Conservation (phyloP, 148 eudicot genomes). For the Chenopodium quinoa region DNA sequence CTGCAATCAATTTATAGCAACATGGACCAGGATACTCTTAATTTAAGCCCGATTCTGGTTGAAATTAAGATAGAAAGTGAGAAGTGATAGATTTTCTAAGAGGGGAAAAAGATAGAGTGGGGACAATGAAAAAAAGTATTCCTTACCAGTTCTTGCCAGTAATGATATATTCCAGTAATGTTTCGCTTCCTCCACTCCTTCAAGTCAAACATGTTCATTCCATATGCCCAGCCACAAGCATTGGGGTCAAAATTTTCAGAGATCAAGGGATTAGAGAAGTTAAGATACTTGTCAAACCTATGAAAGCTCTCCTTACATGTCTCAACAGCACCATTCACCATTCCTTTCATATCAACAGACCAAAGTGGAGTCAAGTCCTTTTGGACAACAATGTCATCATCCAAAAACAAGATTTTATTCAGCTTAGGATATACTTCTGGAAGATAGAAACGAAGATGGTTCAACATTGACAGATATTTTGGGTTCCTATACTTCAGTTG, state of each 20-base stretch:
- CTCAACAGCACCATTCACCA: conserved; percentile 99
- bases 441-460: conserved; percentile 97
- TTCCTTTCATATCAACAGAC: conserved; percentile 81
- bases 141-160: conserved; percentile 89
- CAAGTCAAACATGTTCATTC: conserved; percentile 97
- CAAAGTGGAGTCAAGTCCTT: conserved; percentile 94
- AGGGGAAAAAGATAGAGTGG: neutral
- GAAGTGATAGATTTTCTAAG: neutral
- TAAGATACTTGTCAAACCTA: conserved; percentile 92
- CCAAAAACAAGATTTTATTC: conserved; percentile 80
- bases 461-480: conserved; percentile 91
- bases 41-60: neutral
- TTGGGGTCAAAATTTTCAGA: conserved; percentile 80
- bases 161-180: conserved; percentile 96
- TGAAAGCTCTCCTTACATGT: conserved; percentile 99
- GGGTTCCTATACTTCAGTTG: conserved; percentile 97
- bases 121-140: neutral
- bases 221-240: conserved; percentile 99
- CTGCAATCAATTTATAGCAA: neutral
- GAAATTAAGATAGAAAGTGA: neutral
- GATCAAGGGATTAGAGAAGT: conserved; percentile 89
- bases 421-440: conserved; percentile 97
- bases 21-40: neutral
- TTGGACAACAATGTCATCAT: conserved; percentile 97
- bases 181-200: conserved; percentile 84